phyloP scores from a whole-genome alignment of 768 basidiomycete genomes.

The Melanogaster broomeanus region DNA sequence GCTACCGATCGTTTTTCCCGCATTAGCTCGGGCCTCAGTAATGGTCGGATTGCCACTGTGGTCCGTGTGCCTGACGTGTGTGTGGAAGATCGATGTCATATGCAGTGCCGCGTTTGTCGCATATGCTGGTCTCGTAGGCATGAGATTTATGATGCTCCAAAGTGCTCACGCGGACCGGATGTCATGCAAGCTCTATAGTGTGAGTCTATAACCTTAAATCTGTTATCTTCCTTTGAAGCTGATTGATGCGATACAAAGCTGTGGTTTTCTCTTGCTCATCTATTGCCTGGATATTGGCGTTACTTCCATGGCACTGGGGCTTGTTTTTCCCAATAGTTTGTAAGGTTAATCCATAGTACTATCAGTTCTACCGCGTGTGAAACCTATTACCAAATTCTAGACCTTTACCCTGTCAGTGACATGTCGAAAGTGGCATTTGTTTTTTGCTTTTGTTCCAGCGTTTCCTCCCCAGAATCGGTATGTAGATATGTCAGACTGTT shows the following conservation, averaged over 20 bases:
- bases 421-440: too few relatives aligned
- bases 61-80: constrained; percentile 20
- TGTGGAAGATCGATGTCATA: constrained; percentile 21
- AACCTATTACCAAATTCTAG: too few relatives aligned
- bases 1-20: constrained; percentile 41
- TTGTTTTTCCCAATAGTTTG: constrained; percentile 8
- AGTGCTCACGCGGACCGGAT: constrained; percentile 17
- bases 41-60: constrained; percentile 22
- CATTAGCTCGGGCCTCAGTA: constrained; percentile 16
- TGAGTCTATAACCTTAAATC: constrained; percentile 14
- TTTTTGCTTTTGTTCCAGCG: too few relatives aligned
- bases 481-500: too few relatives aligned
- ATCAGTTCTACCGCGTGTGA: constrained; percentile 2
- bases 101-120: constrained; percentile 13
- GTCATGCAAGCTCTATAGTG: constrained; percentile 26
- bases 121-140: constrained; percentile 18
- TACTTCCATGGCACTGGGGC: constrained; percentile 17
- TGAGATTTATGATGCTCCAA: constrained; percentile 18
- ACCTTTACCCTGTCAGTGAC: too few relatives aligned
- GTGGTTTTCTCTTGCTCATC: constrained; percentile 14
- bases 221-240: not conserved
- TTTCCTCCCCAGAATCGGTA: too few relatives aligned
- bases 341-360: constrained; percentile 8
- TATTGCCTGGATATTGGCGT: constrained; percentile 20
- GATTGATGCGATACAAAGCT: not conserved